Percentiles rank a stretch among this genome's conserved stretches.
Conservation (phyloP, 345 rosid species). For the Aethionema arabicum region DNA sequence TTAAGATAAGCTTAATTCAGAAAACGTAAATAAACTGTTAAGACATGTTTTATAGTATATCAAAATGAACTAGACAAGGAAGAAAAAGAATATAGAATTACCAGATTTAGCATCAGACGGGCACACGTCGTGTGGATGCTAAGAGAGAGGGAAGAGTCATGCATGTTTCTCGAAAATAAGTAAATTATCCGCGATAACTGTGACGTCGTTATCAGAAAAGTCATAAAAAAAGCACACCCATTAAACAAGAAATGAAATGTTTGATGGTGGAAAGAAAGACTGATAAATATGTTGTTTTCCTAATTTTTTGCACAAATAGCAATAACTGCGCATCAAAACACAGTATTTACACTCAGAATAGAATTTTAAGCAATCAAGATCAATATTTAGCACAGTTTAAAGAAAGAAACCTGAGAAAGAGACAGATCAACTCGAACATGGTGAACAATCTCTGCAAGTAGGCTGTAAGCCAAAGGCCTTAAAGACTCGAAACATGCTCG, state of each 20-base stretch:
- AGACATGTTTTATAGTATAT: conserved; percentile 21
- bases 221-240: conserved; percentile 22
- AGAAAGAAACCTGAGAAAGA: conserved; percentile 64
- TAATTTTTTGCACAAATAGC: neutral
- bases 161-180: conserved; percentile 97
- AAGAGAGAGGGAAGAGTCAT: conserved; percentile 91
- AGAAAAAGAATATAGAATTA: conserved; percentile 33
- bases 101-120: conserved; percentile 98
- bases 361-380: conserved; percentile 12
- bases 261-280: neutral
- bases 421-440: conserved; percentile 93
- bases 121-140: conserved; percentile 98
- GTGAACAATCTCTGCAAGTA: conserved; percentile 97
- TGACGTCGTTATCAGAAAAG: conserved; percentile 25
- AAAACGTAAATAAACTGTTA: conserved; percentile 11
- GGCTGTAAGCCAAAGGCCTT: conserved; percentile 98
- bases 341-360: conserved; percentile 3
- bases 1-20: conserved; percentile 3
- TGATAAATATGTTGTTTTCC: conserved; percentile 16
- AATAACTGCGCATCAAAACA: conserved; percentile 9
- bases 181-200: conserved; percentile 97
- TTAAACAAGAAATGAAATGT: conserved; percentile 1
- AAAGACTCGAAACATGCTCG: conserved; percentile 96
- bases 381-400: conserved; percentile 14
- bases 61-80: conserved; percentile 16